These are phyloP conservation scores for Nigrospora sphaerica DNA, from an alignment of 2,329 filamentous ascomycete species.

Conservation along the genomic window DNA sequence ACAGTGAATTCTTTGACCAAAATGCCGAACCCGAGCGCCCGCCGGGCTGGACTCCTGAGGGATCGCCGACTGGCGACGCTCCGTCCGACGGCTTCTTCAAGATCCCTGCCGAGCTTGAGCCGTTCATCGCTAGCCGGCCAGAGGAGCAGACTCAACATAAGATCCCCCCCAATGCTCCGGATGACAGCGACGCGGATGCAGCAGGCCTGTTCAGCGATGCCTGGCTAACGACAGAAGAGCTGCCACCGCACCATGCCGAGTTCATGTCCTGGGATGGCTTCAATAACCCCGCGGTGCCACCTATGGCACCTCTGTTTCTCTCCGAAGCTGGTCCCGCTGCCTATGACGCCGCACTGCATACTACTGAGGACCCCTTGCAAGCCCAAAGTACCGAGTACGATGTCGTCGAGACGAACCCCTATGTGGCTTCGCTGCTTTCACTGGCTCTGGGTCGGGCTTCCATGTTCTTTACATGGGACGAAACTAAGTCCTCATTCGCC, in stretches of 20 bases:
- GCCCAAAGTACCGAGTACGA: slow-evolving; percentile 29
- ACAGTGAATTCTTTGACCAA: slow-evolving; percentile 36
- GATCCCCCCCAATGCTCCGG: slow-evolving; percentile 6
- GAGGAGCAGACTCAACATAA: slow-evolving; percentile 4
- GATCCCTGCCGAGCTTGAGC: slow-evolving; percentile 23
- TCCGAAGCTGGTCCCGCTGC: slow-evolving; percentile 60
- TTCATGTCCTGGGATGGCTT: slow-evolving; percentile 69
- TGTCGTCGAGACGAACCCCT: slow-evolving; percentile 40
- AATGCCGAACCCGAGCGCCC: slow-evolving; percentile 22
- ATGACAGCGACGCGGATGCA: too few relatives aligned
- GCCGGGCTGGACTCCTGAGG: slow-evolving; percentile 2
- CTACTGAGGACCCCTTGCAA: slow-evolving; percentile 30
- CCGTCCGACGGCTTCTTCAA: slow-evolving; percentile 34
- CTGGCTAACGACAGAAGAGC: slow-evolving; percentile 38
- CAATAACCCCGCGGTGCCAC: slow-evolving; percentile 30
- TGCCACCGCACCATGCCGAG: slow-evolving; percentile 22
- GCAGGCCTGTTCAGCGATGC: slow-evolving; percentile 26
- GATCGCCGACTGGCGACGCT: slow-evolving; percentile 5
- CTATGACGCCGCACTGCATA: slow-evolving; percentile 56
- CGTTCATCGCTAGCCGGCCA: slow-evolving; percentile 4
- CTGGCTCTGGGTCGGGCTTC: slow-evolving; percentile 67
- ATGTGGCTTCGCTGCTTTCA: slow-evolving; percentile 52
- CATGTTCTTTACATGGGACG: slow-evolving; percentile 59
- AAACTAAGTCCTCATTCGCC: slow-evolving; percentile 43
- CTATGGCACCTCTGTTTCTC: slow-evolving; percentile 45